Evolutionary conservation across 805 yeast species (phyloP), one percentile per base, ranked within the genome.

Genomic region (Candida dendrica): DNA sequence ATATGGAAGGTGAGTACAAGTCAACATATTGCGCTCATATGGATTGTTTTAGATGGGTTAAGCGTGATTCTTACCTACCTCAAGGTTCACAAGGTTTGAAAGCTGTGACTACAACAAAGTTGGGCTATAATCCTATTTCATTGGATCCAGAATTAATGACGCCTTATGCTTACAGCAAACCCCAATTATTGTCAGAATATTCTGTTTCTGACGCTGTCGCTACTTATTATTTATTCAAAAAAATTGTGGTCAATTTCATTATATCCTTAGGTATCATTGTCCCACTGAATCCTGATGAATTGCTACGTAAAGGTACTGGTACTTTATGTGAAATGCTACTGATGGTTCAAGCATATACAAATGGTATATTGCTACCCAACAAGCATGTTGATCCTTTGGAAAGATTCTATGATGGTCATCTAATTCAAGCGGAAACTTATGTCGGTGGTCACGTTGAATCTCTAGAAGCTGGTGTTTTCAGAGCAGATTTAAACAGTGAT

Each of bases 181-280:
- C 99, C 1, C 98, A 93, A 56, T 66, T 83, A 3, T 64, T 93
- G 40, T 88, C 98, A 0, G 98, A 95, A 59, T 93, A 93, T 62
- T 95, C 98, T 1, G 99, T 93, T 22, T 95, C 98, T 43, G 99
- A 93, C 72, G 99, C 99, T 11, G 98, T 95, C 33, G 98, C 98
- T 4, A 93, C 99, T 0, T 93, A 90, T 59, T 93, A 93, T 62
- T 69, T 93, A 37, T 93, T 90, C 67, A 90, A 84, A 79, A 93
- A 93, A 63, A 95, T 93, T 58, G 96, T 93, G 40, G 98, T 90
- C 62, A 98, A 98, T 2, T 93, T 93, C 65, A 84, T 93, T 51
- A 89, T 93, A 58, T 93, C 98, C 2, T 77, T 93, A 44, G 90
- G 98, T 63, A 89, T 95, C 11, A 95, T 93, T 59, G 79, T 93